phyloP scores from a whole-genome alignment of 192 early-diverging fungal genomes.

The Entomortierella beljakovae region DNA sequence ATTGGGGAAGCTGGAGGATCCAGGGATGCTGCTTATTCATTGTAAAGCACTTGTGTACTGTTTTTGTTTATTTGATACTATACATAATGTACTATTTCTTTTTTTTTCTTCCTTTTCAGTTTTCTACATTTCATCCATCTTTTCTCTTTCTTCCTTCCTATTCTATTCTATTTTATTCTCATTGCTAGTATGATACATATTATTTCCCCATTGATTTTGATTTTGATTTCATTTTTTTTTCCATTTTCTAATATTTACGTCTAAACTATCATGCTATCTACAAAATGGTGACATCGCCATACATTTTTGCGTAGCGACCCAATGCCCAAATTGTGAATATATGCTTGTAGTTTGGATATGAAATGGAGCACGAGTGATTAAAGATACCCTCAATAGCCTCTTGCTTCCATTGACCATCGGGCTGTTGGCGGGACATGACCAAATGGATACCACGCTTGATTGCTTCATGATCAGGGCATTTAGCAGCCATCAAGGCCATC shows the following conservation, averaged over 20 bases:
- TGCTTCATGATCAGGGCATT: constrained; percentile 78
- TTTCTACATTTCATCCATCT: too few species aligned
- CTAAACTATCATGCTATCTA: too few species aligned
- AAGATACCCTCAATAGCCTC: constrained; percentile 99
- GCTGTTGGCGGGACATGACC: constrained; percentile 87
- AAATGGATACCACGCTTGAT: constrained; percentile 78
- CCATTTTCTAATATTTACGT: too few species aligned
- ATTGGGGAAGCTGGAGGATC: constrained; percentile 14
- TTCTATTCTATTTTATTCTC: too few species aligned
- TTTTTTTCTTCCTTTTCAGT: background rate
- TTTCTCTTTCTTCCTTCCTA: too few species aligned
- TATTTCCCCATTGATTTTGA: too few species aligned
- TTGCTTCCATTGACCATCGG: constrained; percentile 96
- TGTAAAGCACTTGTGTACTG: background rate
- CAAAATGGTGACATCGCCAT: constrained; percentile 57
- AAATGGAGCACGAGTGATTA: constrained; percentile 88
- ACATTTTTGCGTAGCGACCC: constrained; percentile 81
- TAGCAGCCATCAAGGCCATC: constrained; percentile 90
- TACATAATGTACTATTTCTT: constrained; percentile 5
- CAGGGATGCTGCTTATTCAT: background rate
- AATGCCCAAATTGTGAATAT: constrained; percentile 94
- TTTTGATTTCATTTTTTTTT: too few species aligned
- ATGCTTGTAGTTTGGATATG: constrained; percentile 96
- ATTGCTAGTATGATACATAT: background rate
- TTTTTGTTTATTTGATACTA: background rate